Conservation (phyloP, 345 rosid genomes). For the Triadica sebifera region DNA sequence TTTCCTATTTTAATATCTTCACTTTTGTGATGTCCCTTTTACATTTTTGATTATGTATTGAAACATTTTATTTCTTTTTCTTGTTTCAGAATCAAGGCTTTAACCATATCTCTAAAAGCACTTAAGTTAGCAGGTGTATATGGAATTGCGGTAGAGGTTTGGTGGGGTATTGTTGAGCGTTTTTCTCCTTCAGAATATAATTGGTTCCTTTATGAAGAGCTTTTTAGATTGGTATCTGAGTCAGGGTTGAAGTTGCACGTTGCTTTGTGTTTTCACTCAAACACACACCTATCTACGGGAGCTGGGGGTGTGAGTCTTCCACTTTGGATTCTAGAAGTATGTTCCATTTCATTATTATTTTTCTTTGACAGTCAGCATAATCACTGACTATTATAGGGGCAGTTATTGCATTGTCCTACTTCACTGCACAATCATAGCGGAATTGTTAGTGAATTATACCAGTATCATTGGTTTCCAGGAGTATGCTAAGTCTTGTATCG, state of each 20-base stretch:
- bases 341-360: constrained; percentile 27
- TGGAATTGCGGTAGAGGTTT: constrained; percentile 68
- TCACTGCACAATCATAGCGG: not conserved
- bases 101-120: constrained; percentile 66
- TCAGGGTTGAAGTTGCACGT: constrained; percentile 59
- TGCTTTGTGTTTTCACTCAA: constrained; percentile 62
- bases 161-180: constrained; percentile 77
- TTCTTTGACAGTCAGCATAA: not conserved
- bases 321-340: constrained; percentile 61
- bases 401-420: not conserved
- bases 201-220: constrained; percentile 65
- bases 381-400: not conserved
- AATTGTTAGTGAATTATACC: not conserved
- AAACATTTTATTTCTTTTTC: constrained; percentile 22
- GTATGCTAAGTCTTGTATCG: not conserved
- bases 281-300: constrained; percentile 40
- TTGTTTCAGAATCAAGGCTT: constrained; percentile 63
- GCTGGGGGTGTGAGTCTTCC: constrained; percentile 60
- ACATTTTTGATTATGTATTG: not conserved
- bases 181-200: constrained; percentile 50
- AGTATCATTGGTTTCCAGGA: not conserved
- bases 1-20: no score
- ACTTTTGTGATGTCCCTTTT: no score
- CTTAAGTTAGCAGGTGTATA: constrained; percentile 74
- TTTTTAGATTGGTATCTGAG: constrained; percentile 51